Conservation (phyloP, 1,284 basidiomycete genomes). For the Sphaerobolus stellatus region DNA sequence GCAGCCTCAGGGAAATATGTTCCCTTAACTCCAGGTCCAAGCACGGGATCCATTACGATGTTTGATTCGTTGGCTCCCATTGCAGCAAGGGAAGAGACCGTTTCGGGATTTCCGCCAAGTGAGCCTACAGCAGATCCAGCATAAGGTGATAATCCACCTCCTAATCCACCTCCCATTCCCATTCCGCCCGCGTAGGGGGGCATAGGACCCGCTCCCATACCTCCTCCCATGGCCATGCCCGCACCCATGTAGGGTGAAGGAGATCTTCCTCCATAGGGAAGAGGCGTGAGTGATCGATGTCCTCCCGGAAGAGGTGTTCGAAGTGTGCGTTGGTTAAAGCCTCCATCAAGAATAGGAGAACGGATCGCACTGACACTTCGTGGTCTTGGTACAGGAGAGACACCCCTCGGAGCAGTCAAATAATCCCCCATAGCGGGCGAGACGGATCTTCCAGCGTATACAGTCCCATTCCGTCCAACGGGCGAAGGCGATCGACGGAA, state of each 20-base stretch:
- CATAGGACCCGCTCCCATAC: not conserved
- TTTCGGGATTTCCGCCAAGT: not conserved
- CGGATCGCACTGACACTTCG: not conserved
- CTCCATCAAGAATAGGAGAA: not conserved
- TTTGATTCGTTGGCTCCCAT: not conserved
- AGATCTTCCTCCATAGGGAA: not conserved
- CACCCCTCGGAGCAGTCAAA: not conserved
- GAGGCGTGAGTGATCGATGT: too few species aligned
- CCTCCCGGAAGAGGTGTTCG: too few species aligned
- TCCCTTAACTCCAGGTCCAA: constrained; percentile 8
- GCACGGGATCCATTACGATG: not conserved
- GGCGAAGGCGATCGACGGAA: not conserved
- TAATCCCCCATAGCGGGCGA: not conserved
- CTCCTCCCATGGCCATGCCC: not conserved
- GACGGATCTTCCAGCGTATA: not conserved
- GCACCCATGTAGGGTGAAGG: too few species aligned
- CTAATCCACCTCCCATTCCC: not conserved
- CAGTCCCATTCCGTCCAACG: not conserved
- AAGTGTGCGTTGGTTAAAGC: too few species aligned
- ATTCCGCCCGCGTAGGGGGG: not conserved
- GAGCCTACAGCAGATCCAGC: not conserved
- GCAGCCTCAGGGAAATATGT: constrained; percentile 11
- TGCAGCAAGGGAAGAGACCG: not conserved
- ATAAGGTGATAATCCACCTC: not conserved
- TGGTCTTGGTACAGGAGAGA: not conserved